A percentile compares a stretch with the other conserved stretches of the same genome.
Conservation (phyloP, 306 rosid species). For the Pterocarpus macrocarpus region DNA sequence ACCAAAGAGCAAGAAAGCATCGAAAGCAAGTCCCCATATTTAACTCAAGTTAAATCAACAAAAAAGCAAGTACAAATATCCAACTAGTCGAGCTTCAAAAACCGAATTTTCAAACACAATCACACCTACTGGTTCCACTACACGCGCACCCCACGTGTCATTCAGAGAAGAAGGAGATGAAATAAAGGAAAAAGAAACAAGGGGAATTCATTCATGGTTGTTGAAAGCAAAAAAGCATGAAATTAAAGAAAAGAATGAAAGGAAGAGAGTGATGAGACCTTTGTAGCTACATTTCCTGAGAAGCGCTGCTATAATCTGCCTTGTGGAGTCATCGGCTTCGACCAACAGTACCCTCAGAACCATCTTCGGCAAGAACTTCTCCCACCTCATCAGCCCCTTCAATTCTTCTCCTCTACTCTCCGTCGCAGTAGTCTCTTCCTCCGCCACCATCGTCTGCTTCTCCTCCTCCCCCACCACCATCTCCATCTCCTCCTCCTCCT, state of each 20-base stretch:
- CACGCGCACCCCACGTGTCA: not conserved
- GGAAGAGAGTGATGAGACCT: slow-evolving; percentile 53
- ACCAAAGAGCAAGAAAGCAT: not conserved
- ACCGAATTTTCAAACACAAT: not conserved
- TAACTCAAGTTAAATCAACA: not conserved
- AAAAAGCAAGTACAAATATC: not conserved
- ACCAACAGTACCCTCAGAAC: slow-evolving; percentile 79
- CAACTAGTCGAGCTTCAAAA: not conserved
- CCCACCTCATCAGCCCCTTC: slow-evolving; percentile 78
- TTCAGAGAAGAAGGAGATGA: not conserved
- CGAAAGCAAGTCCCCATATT: not conserved
- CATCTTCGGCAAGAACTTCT: slow-evolving; percentile 75
- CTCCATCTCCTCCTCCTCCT: not conserved
- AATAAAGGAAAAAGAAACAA: no score
- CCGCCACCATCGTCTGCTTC: not conserved
- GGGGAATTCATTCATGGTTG: not conserved
- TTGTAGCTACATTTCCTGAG: slow-evolving; percentile 92
- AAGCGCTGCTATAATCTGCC: slow-evolving; percentile 92
- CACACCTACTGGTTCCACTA: not conserved
- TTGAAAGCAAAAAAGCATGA: not conserved
- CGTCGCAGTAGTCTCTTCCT: not conserved
- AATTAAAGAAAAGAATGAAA: not conserved
- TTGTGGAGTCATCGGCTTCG: slow-evolving; percentile 94
- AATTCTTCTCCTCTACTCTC: slow-evolving; percentile 58
- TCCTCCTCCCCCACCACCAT: slow-evolving; percentile 24